A percentile compares a stretch with the other conserved stretches of the same genome.
Conservation (phyloP, 768 basidiomycete species). For the Boletus rubropictus region DNA sequence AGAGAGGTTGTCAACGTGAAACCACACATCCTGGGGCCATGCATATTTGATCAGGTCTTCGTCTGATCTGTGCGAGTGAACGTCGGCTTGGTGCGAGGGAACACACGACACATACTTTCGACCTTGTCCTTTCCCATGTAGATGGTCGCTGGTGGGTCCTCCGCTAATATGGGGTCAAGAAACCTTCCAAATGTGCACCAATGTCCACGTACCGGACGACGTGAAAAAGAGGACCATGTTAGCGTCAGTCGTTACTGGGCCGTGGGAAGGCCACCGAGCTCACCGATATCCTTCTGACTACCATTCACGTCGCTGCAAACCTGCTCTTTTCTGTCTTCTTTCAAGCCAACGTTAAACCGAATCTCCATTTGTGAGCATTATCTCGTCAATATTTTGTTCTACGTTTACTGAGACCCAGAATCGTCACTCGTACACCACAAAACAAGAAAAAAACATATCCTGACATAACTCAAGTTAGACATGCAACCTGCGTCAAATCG, state of each 20-base stretch:
- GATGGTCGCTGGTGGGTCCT: slow-evolving; percentile 59
- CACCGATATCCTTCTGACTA: background rate
- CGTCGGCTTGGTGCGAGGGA: background rate
- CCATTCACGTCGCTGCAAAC: background rate
- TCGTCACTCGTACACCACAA: background rate
- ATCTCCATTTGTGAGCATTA: slow-evolving; percentile 2
- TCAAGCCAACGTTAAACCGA: background rate
- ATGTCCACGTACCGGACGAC: slow-evolving; percentile 37
- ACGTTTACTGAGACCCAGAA: background rate
- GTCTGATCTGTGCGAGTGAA: slow-evolving; percentile 48
- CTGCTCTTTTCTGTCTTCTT: background rate
- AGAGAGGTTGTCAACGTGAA: slow-evolving; percentile 97
- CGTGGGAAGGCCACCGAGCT: slow-evolving; percentile 1
- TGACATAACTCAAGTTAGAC: slow-evolving; percentile 5
- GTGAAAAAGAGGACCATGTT: slow-evolving; percentile 58
- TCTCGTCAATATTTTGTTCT: background rate
- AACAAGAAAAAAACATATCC: slow-evolving; percentile 3
- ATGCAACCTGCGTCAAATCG: slow-evolving; percentile 73
- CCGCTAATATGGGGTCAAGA: slow-evolving; percentile 34
- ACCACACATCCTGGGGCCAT: slow-evolving; percentile 86
- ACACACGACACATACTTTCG: slow-evolving; percentile 57
- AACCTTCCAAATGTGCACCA: rapidly evolving
- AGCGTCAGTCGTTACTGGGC: background rate
- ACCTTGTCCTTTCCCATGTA: slow-evolving; percentile 99
- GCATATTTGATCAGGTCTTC: slow-evolving; percentile 94